These are phyloP conservation scores for Penicillium freii DNA, from an alignment of 2,329 filamentous ascomycete genomes.

Conservation along the genomic window DNA sequence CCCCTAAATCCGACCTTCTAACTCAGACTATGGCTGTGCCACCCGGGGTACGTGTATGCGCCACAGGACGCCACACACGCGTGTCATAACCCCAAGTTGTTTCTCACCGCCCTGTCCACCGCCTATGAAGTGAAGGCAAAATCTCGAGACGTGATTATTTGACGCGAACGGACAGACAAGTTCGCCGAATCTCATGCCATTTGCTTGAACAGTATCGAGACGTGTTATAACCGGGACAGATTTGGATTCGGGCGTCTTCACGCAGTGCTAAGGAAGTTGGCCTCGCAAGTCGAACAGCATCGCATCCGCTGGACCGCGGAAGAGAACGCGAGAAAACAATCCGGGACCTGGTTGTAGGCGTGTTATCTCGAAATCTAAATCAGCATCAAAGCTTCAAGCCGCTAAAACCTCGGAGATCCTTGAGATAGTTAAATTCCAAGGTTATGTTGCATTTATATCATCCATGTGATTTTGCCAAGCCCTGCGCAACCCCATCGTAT, in stretches of 20 bases:
- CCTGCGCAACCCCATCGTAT: neutral
- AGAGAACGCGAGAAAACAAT: neutral
- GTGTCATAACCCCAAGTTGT: too few species aligned
- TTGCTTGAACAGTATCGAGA: neutral
- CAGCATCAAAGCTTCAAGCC: neutral
- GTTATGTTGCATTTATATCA: neutral
- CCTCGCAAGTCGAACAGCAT: neutral
- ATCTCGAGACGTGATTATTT: neutral
- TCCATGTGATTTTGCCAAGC: slow-evolving; percentile 5
- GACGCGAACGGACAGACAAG: neutral
- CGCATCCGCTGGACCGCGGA: neutral
- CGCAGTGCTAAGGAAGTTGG: neutral
- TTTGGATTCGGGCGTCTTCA: neutral
- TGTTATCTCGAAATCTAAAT: neutral
- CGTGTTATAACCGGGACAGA: neutral
- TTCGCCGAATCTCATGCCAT: neutral
- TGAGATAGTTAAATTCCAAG: too few species aligned
- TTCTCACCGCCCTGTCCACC: neutral
- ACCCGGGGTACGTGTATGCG: neutral
- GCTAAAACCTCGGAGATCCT: neutral
- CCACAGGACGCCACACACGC: slow-evolving; percentile 9
- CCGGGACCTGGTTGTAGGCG: too few species aligned
- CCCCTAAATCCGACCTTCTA: slow-evolving; percentile 11
- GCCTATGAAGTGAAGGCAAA: neutral
- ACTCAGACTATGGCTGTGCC: slow-evolving; percentile 1